Evolutionary conservation across 352 stramenopile species (phyloP), one percentile per base, ranked within the genome.

Genomic region (Globisporangium acanthophoron): DNA sequence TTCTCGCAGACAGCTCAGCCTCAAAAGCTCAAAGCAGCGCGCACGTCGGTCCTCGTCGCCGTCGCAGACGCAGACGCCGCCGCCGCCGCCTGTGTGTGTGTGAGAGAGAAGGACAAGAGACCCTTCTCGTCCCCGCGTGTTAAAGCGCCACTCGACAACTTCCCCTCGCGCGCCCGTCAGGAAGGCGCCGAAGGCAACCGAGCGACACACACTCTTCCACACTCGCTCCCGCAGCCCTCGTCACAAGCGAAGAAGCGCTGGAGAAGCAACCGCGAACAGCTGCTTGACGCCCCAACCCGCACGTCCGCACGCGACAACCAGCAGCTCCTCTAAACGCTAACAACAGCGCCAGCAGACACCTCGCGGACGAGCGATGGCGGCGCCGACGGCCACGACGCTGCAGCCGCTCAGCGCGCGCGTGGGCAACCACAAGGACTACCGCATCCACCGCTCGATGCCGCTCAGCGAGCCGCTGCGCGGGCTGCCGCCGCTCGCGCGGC

Each of bases 371-470:
- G 21, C 3, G 5, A 27, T 4, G 13, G 53, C 52, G 57, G 43
- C 52, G 40, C 44, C 48, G 18, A n/a, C 48, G 13, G 21, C 40
- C 29, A 39, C 46, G 57, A 63, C n/a, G 15, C 44, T 52, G 40
- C 31, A 57, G 58, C 50, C 50, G 31, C 49, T 58, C 20, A 20
- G 50, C 43, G 48, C 49, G 29, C 58, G 51, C 50, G 58, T 63
- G 31, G 58, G 58, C 5, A 53, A 51, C 50, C 52, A 56, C 58
- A 63, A 63, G 45, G 58, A 63, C 50, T 63, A 63, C 18, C 58
- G 58, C 31, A 63, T 63, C 58, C 39, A 58, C 58, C 58, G 58
- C 15, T 63, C 58, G 6, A 58, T 52, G 58, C 58, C 58, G 50
- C 58, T 63, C 39, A 58, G 50, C 43, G 58, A 63, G 16, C 58